Conservation (phyloP, 306 rosid genomes). For the Biancaea sappan region DNA sequence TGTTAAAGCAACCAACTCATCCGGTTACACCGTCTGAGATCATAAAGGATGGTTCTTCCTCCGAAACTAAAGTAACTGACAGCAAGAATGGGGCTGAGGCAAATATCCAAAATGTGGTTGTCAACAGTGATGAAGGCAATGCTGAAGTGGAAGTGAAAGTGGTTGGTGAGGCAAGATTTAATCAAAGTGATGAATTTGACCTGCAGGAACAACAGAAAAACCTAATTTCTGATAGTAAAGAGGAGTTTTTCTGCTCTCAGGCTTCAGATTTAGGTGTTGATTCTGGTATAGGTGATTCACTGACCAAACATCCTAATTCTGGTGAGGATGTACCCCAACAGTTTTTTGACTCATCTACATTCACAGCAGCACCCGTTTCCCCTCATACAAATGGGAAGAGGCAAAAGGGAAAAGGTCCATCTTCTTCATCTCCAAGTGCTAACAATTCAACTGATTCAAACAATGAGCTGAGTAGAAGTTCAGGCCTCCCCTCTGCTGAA, state of each 20-base stretch:
- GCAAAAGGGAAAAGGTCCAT: constrained; percentile 65
- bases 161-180: constrained; percentile 70
- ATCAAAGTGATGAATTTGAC: constrained; percentile 57
- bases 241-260: constrained; percentile 78
- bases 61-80: constrained; percentile 61
- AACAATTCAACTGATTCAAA: constrained; percentile 57
- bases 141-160: constrained; percentile 79
- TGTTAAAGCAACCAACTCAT: constrained; percentile 89
- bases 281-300: constrained; percentile 43
- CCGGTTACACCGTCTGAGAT: constrained; percentile 83
- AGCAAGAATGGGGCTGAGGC: constrained; percentile 64
- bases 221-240: constrained; percentile 54
- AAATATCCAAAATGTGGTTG: constrained; percentile 64
- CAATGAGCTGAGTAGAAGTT: constrained; percentile 60
- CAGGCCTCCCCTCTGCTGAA: constrained; percentile 56
- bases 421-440: constrained; percentile 52
- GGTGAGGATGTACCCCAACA: constrained; percentile 62
- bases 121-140: constrained; percentile 56
- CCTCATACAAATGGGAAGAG: constrained; percentile 67
- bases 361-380: constrained; percentile 44
- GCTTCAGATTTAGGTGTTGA: constrained; percentile 88
- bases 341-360: constrained; percentile 56
- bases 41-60: constrained; percentile 66
- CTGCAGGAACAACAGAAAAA: constrained; percentile 55
- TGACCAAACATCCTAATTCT: constrained; percentile 47